phyloP scores from a whole-genome alignment of 441 rosid species.

The Corymbia citriodora region DNA sequence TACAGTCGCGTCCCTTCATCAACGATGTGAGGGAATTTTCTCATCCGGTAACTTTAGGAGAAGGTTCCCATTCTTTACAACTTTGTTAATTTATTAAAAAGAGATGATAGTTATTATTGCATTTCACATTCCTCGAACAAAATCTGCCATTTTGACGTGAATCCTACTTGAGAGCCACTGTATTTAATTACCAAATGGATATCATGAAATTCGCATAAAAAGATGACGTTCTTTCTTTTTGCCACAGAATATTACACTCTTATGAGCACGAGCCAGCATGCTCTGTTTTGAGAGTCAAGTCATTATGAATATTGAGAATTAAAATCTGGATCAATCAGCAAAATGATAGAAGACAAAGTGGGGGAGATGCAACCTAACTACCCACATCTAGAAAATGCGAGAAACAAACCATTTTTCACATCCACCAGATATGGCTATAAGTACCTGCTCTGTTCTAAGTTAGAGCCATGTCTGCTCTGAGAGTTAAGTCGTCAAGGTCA shows the following conservation, averaged over 20 bases:
- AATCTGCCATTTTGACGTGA: not conserved
- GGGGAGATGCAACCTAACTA: not conserved
- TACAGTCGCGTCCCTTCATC: too few species aligned
- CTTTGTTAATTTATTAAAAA: fast-evolving
- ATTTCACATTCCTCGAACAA: not conserved
- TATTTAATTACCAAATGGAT: not conserved
- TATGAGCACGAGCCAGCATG: not conserved
- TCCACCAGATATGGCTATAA: not conserved
- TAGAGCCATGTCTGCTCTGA: not conserved
- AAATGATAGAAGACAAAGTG: not conserved
- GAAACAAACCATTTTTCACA: not conserved
- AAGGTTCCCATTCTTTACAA: not conserved
- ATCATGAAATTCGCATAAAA: not conserved
- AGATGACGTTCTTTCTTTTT: not conserved
- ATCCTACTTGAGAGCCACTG: fast-evolving
- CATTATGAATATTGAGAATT: fast-evolving
- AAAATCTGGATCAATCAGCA: not conserved
- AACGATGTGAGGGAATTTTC: not conserved
- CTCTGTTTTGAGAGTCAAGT: not conserved
- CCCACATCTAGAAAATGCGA: not conserved
- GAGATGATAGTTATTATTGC: fast-evolving
- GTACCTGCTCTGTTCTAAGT: not conserved
- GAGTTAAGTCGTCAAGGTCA: not conserved
- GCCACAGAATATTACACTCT: fast-evolving
- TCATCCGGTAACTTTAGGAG: fast-evolving